Base-by-base conservation (phyloP, 2,329 filamentous ascomycete genomes). In the Aspergillus candidus region DNA sequence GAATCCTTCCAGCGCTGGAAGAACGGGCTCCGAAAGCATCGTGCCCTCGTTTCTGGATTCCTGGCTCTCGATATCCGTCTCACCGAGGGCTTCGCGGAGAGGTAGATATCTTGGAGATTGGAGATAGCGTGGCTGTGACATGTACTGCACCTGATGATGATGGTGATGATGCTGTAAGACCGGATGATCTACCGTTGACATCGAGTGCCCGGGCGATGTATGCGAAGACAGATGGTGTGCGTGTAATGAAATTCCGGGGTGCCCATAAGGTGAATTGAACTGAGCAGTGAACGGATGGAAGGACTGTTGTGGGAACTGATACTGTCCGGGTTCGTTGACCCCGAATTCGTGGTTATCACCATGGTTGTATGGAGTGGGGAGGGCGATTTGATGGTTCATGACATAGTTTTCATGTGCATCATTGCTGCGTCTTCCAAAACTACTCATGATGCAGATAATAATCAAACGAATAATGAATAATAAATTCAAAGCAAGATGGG, bases 21-120 rank as follows among this genome's bases (percentile, higher is more conserved):
- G 48, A 15, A 73, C 61, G 13, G 69, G 66, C 47, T 73, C 70
- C 13, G 71, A 73, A 11, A 66, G 52, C 67, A 68, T 69, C 3
- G 63, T 65, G 13, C 58, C 56, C 48, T 70, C 66, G 46, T 72
- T 71, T 32, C 57, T 56, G 32, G 70, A 72, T 32, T 70, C 66
- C 53, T 73, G 70, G 44, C 59, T 65, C 54, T 73, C 70, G 31
- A 72, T 68, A 13, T 66, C 65, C 29, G 61, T 58, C 39, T 66
- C 63, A 35, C 53, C 52, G 33, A 62, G 54, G 18, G 57, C 55
- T 36, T 69, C 68, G 30, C 63, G 64, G 11, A 64, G 54, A 32
- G 61, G 56, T 11, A 62, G 50, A 51, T 62, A 66, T n/a, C 58
- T 59, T 31, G 57, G 58, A 7, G 58, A 56, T 29, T 61, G 59